Base-by-base conservation (phyloP, 306 rosid genomes). In the Malus sylvestris region DNA sequence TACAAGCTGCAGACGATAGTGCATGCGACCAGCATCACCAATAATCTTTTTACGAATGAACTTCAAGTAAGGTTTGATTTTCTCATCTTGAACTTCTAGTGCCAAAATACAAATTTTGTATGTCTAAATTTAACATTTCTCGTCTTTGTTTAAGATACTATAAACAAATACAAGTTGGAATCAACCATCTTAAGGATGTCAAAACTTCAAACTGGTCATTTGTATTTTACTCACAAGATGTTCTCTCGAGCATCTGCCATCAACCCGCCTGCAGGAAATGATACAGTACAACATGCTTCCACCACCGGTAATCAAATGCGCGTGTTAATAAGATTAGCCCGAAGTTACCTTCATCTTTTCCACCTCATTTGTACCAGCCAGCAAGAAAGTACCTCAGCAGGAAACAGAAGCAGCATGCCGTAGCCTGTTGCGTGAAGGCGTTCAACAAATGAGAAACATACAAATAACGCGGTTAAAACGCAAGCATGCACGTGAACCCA, bases 331-430 rank as follows among this genome's bases (percentile, higher is more conserved):
- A 25, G 22, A 53, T 35, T 20, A 10, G 8, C 27, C 9, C 57
- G 20, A 72, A 42, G 30, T 55, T 69, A 18, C 40, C 32, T 75
- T 67, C 65, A 20, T 40, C 25, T 23, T 73, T 78, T 49, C 60
- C 38, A 45, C 81, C 77, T 95, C 86, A 95, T 81, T 95, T 92
- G 83, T 95, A 95, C 99, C 99, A 95, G 67, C 99, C 99, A 32
- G 99, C 89, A 67, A 95, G 93, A 66, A 95, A 79, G 80, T 87
- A 81, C 84, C 97, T 89, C 88, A 92, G 84, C 81, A 86, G 0
- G 86, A 95, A 95, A 81, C 97, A 95, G 89, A 92, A 89, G 85
- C 86, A 61, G 87, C 99, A 92, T 5, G 90, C 93, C 23, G 85
- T 55, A 53, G 89, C 99, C 99, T 95, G 86, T 81, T 70, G 53